Base-by-base conservation (phyloP, 768 basidiomycete genomes). In the Wakefieldia striispora region DNA sequence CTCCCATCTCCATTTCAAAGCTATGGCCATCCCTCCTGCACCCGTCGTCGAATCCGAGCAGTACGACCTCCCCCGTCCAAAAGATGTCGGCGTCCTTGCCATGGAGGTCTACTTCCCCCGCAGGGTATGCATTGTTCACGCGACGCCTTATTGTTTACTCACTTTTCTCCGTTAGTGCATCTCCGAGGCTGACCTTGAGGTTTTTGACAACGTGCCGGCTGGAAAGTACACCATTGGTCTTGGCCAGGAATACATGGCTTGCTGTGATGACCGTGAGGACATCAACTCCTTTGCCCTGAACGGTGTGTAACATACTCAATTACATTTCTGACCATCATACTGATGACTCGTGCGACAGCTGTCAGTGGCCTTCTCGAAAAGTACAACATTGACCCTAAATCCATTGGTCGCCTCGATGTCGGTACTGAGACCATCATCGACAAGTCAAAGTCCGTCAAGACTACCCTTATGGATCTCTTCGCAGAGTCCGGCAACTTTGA, bases 221-320 rank as follows among this genome's bases (percentile, higher is more conserved):
- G 97, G 97, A 52, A 98, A 98, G 75, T 98, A 99, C 77, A 99
- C 97, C 57, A 97, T 98, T 68, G 97, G 97, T 66, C 84, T 99
- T 34, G 97, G 95, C 49, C 92, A 95, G 70, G 85, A 95, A 69
- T 93, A 84, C 78, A 99, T 99, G 97, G 93, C 95, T 29, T 98
- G 91, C 82, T 89, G 89, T 51, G 95, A 97, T 67, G 97, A 99
- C 79, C 85, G 91, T 49, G 97, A 99, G 70, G 95, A 99, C 75
- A 95, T 99, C 78, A 95, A 97, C 82, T 95, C 94, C 11, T 94
- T 98, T 69, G 87, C 92, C 35, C 72, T 99, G 57, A 95, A 91
- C 62, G 93, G 95, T 93, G 50, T 51, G 86, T 63, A 14, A 13
- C 14, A 3, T n/a, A 1, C 44, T 21, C 12, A 20, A 13, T 49